Base-by-base conservation (phyloP, 2,329 filamentous ascomycete species). In the Ceratocystis cacaofunesta region DNA sequence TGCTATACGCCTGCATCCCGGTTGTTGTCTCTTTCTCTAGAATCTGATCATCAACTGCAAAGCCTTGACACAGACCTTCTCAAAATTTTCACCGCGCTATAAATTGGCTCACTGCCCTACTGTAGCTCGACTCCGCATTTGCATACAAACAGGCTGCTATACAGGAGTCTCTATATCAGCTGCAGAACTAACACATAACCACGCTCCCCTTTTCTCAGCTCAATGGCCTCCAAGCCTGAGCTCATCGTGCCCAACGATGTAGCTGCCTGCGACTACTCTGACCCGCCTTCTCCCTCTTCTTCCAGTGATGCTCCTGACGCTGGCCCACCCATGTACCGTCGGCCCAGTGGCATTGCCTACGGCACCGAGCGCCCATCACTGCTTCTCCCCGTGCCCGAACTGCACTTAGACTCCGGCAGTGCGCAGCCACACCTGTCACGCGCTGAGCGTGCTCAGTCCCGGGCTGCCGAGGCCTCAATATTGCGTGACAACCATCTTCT, bases 331-430 rank as follows among this genome's bases (percentile, higher is more conserved):
- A 80, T 79, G 70, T 96, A 94, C 76, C 84, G 88, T 65, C 83
- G 90, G 58, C 89, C 90, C 0, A 88, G 85, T 69, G 88, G 86
- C 72, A 85, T 94, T 55, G 85, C 87, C 36, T 89, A 83, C 67
- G 88, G 87, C 12, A 86, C 86, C 28, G 81, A 85, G 1, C 80
- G 90, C 64, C 86, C 87, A 2, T 65, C 66, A 44, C 63, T 67
- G 15, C 82, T 87, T 3, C 82, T 87, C 3, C 79, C 95, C 67
- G 81, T 89, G 30, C 83, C 84, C 3, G 78, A 79, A 19, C 32
- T 63, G 28, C 65, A 61, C 72, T 72, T 8, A 67, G 76, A 15
- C 76, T 78, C 19, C 78, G 80, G 61, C 75, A 41, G 36, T 41
- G 78, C 2, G 72, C 76, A 57, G 65, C 61, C 61, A 19, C 61